Evolutionary conservation across 345 rosid genomes (phyloP).

Genomic region (Moricandia arvensis): DNA sequence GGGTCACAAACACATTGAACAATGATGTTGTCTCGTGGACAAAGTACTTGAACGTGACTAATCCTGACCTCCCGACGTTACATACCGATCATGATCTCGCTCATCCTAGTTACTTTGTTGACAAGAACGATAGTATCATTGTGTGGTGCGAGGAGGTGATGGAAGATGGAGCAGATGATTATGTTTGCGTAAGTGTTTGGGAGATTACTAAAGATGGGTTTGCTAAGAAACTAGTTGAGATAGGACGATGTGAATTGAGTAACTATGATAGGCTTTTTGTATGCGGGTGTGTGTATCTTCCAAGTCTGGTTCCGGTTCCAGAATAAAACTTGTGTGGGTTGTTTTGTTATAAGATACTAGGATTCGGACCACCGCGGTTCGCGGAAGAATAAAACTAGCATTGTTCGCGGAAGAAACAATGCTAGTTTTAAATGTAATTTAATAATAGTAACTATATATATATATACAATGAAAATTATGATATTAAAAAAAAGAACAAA

Average conservation of each 20-base stretch:
- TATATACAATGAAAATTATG: too few species aligned
- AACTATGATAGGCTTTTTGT: background rate
- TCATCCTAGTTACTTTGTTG: slow-evolving; percentile 33
- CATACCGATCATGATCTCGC: slow-evolving; percentile 26
- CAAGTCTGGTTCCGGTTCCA: slow-evolving; percentile 33
- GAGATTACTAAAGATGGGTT: slow-evolving; percentile 24
- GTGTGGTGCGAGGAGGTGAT: slow-evolving; percentile 22
- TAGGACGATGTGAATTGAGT: slow-evolving; percentile 15
- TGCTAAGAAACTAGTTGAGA: background rate
- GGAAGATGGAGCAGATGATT: background rate
- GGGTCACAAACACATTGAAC: slow-evolving; percentile 16
- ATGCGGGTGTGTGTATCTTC: slow-evolving; percentile 12
- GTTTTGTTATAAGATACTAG: too few species aligned
- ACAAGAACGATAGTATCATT: slow-evolving; percentile 9
- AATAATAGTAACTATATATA: too few species aligned
- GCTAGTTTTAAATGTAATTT: too few species aligned
- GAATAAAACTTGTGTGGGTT: slow-evolving; percentile 10
- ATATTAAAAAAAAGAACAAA: too few species aligned
- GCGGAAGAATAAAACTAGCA: too few species aligned
- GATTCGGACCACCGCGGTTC: too few species aligned
- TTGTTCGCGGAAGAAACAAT: too few species aligned
- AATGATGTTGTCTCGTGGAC: slow-evolving; percentile 25
- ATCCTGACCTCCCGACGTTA: slow-evolving; percentile 20
- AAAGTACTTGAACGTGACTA: slow-evolving; percentile 20
- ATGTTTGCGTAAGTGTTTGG: slow-evolving; percentile 12